A percentile compares a stretch with the other conserved stretches of the same genome.
These are phyloP conservation scores for Paraphoma chrysanthemicola DNA, from an alignment of 2,329 filamentous ascomycete genomes.

Conservation along the genomic window DNA sequence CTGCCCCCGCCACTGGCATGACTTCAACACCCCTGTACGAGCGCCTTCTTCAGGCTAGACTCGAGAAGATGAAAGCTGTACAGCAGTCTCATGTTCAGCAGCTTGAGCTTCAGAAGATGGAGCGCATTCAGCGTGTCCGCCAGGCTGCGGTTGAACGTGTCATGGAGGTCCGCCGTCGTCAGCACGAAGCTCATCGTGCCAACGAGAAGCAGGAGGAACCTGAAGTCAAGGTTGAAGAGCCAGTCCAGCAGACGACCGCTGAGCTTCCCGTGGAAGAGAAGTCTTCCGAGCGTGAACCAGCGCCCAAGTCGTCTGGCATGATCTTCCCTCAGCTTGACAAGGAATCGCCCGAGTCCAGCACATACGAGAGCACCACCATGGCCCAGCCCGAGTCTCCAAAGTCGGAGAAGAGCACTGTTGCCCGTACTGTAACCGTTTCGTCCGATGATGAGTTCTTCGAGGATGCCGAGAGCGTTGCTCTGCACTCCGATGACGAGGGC, in stretches of 20 bases:
- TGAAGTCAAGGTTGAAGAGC: conserved; percentile 23
- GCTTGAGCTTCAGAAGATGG: conserved; percentile 33
- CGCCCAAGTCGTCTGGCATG: conserved; percentile 66
- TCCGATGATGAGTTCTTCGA: conserved; percentile 62
- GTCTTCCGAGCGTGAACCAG: conserved; percentile 17
- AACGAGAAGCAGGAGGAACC: conserved; percentile 39
- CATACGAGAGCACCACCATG: conserved; percentile 66
- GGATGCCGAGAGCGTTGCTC: conserved; percentile 65
- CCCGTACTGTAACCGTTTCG: conserved; percentile 43
- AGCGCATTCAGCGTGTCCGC: conserved; percentile 41
- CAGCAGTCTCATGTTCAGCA: conserved; percentile 27
- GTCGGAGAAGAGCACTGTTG: conserved; percentile 37
- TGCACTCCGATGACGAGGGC: conserved; percentile 68
- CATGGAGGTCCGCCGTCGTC: conserved; percentile 38
- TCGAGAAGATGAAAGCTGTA: conserved; percentile 29
- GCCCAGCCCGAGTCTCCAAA: conserved; percentile 31
- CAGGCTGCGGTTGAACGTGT: conserved; percentile 45
- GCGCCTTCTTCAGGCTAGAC: conserved; percentile 31
- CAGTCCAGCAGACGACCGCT: conserved; percentile 25
- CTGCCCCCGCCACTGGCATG: conserved; percentile 18
- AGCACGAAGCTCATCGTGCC: conserved; percentile 39
- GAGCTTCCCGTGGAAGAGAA: conserved; percentile 47
- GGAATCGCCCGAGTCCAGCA: conserved; percentile 83
- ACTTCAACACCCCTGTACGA: conserved; percentile 27
- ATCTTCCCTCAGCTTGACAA: conserved; percentile 97